Percentiles rank a stretch among this genome's conserved stretches.
phyloP scores from a whole-genome alignment of 2,329 filamentous ascomycete genomes.

The Calycina marina region DNA sequence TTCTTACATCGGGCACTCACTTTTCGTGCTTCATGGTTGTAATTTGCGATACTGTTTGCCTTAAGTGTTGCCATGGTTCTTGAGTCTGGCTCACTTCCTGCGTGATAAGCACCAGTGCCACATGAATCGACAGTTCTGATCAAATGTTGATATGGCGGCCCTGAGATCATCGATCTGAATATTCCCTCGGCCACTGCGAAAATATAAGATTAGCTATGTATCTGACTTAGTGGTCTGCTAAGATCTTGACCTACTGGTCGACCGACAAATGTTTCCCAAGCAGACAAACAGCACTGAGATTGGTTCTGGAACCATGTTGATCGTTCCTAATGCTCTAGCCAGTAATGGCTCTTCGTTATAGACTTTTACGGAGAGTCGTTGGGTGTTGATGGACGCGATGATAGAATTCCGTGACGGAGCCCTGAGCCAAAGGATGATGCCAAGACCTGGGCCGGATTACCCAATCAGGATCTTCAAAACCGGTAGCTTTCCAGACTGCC shows the following conservation, averaged over 20 bases:
- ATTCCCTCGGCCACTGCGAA: slow-evolving; percentile 80
- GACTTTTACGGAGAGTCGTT: too few relatives aligned
- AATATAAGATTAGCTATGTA: not conserved
- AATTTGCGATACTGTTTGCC: slow-evolving; percentile 60
- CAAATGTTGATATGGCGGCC: slow-evolving; percentile 40
- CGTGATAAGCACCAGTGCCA: slow-evolving; percentile 79
- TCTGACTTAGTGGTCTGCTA: not conserved
- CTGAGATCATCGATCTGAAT: slow-evolving; percentile 57
- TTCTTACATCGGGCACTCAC: slow-evolving; percentile 28
- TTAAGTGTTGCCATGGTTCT: slow-evolving; percentile 71
- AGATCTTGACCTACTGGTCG: not conserved
- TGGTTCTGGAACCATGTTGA: slow-evolving; percentile 16
- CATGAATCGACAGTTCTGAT: slow-evolving; percentile 70
- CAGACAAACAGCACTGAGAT: slow-evolving; percentile 86
- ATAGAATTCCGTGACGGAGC: too few relatives aligned
- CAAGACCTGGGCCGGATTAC: too few relatives aligned
- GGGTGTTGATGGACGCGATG: too few relatives aligned
- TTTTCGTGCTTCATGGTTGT: slow-evolving; percentile 63
- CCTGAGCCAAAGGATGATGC: too few relatives aligned
- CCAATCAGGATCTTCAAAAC: too few relatives aligned
- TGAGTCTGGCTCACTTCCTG: slow-evolving; percentile 59
- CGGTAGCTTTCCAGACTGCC: too few relatives aligned
- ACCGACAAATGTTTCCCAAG: slow-evolving; percentile 38
- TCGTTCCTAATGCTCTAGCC: too few relatives aligned
- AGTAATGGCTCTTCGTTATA: too few relatives aligned